phyloP scores from a whole-genome alignment of 1,284 basidiomycete species.

The Heterobasidion parviporum region DNA sequence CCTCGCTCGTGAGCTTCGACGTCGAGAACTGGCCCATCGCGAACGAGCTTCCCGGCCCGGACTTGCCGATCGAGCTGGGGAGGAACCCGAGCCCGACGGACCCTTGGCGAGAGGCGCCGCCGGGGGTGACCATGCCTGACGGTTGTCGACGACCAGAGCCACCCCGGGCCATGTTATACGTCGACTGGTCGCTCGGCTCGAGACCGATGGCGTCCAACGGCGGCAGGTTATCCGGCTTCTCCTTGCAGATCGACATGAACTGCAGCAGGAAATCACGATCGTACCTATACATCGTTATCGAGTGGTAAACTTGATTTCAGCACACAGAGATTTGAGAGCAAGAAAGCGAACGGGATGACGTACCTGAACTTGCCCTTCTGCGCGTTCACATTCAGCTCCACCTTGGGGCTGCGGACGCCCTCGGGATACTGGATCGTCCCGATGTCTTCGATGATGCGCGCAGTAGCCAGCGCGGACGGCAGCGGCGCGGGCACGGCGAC shows the following conservation, averaged over 20 bases:
- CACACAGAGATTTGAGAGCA: background rate
- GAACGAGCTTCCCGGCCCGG: constrained; percentile 55
- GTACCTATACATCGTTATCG: constrained; percentile 48
- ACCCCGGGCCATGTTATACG: constrained; percentile 44
- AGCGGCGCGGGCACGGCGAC: constrained; percentile 35
- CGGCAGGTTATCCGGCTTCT: constrained; percentile 88
- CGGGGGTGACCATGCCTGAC: constrained; percentile 28
- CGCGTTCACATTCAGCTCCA: constrained; percentile 81
- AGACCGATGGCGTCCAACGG: constrained; percentile 89
- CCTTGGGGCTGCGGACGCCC: constrained; percentile 74
- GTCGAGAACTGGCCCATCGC: constrained; percentile 33
- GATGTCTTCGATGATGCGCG: constrained; percentile 80
- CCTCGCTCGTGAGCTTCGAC: constrained; percentile 59
- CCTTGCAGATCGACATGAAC: constrained; percentile 93
- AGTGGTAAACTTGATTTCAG: too few relatives aligned
- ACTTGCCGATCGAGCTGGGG: constrained; percentile 64
- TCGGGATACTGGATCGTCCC: constrained; percentile 77
- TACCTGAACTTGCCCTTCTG: constrained; percentile 88
- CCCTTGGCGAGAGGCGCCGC: constrained; percentile 36
- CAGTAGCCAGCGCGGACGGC: constrained; percentile 65
- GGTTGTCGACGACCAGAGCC: constrained; percentile 53
- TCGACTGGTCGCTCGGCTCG: constrained; percentile 61
- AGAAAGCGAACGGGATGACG: constrained; percentile 5
- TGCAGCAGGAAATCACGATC: constrained; percentile 97
- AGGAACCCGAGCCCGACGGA: constrained; percentile 51